A percentile compares a stretch with the other conserved stretches of the same genome.
Conservation (phyloP, 441 rosid genomes). For the Isatis lusitanica region DNA sequence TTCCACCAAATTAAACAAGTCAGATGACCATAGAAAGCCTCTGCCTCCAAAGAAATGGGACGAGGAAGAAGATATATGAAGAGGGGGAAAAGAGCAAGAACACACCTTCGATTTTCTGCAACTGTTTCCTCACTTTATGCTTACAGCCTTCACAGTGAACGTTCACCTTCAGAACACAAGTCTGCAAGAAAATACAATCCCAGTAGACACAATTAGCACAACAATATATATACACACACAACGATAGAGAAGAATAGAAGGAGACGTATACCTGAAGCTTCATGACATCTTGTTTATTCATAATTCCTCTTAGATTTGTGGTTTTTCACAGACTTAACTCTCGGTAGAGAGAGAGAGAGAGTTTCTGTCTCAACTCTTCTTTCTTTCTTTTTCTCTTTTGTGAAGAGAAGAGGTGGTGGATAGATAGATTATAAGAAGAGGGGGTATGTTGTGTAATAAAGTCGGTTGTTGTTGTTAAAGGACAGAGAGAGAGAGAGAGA, state of each 20-base stretch:
- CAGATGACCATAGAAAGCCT: neutral
- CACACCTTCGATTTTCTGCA: constrained; percentile 81
- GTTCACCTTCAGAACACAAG: constrained; percentile 84
- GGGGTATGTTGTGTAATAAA: constrained; percentile 33
- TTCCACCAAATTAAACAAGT: neutral
- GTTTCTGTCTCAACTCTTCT: constrained; percentile 4
- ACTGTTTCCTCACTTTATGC: constrained; percentile 70
- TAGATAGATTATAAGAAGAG: constrained; percentile 15
- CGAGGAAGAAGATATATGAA: neutral
- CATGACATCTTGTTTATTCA: constrained; percentile 76
- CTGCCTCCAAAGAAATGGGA: neutral
- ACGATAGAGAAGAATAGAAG: constrained; percentile 2
- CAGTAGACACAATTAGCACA: constrained; percentile 7
- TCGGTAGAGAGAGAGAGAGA: neutral
- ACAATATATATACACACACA: neutral
- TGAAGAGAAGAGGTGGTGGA: constrained; percentile 23
- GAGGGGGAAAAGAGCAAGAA: neutral
- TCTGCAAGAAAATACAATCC: constrained; percentile 47
- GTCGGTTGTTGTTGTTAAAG: constrained; percentile 39
- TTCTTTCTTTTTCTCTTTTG: constrained; percentile 16
- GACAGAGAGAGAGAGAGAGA: constrained; percentile 42
- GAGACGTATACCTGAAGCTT: constrained; percentile 71
- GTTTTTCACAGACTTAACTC: neutral
- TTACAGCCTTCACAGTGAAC: constrained; percentile 95
- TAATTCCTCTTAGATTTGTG: constrained; percentile 29